Conservation (phyloP, 495 filamentous ascomycete genomes). For the Alectoria sarmentosa region DNA sequence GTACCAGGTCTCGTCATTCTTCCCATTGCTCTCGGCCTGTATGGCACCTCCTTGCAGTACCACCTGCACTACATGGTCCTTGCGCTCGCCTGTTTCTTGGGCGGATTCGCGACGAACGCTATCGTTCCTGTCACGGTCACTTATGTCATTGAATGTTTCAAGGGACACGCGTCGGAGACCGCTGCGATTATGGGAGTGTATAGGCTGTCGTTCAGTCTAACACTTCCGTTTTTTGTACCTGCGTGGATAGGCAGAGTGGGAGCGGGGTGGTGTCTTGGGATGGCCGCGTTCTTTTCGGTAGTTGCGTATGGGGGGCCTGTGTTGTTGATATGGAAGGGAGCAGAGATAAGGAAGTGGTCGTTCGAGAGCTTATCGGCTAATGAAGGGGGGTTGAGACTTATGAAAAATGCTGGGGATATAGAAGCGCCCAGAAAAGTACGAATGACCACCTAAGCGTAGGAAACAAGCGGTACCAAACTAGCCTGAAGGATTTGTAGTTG, state of each 20-base stretch:
- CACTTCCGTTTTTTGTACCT: constrained; percentile 42
- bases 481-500: neutral
- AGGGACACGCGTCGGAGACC: constrained; percentile 37
- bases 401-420: neutral
- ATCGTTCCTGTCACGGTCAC: constrained; percentile 29
- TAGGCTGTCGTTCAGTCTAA: constrained; percentile 38
- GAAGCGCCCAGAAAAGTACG: too few species aligned
- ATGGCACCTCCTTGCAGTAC: constrained; percentile 42
- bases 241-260: constrained; percentile 39
- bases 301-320: constrained; percentile 34
- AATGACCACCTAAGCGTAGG: too few species aligned
- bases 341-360: neutral
- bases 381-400: constrained; percentile 5
- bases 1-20: constrained; percentile 31
- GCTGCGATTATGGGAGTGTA: constrained; percentile 38
- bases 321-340: constrained; percentile 31
- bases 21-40: constrained; percentile 45
- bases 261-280: constrained; percentile 36
- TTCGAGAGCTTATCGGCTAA: constrained; percentile 12
- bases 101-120: constrained; percentile 35
- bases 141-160: constrained; percentile 45
- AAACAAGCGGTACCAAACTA: too few species aligned
- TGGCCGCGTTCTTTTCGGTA: constrained; percentile 37
- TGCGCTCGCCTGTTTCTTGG: constrained; percentile 35
- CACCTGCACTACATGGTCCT: constrained; percentile 43